Evolutionary conservation across 2,329 filamentous ascomycete genomes (phyloP), one percentile per base, ranked within the genome.

Genomic region (Arthroderma uncinatum): DNA sequence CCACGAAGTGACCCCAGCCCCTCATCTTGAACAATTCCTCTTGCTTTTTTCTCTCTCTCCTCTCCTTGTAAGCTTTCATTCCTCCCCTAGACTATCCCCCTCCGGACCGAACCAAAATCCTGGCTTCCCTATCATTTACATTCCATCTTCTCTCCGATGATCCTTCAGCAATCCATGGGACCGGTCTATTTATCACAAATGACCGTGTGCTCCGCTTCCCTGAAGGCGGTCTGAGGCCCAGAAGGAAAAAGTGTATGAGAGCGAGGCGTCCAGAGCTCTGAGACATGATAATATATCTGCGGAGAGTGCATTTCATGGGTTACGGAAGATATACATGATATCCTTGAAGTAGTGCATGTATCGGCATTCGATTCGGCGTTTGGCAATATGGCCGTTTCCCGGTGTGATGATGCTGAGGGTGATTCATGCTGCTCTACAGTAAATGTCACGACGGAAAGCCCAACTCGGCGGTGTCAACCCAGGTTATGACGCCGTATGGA

Each of bases 61-160:
- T 19, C 9, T n/a, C 9, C 4, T n/a, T n/a, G 34, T 37, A 37
- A 37, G 34, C 9, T 37, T 37, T 37, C 6, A 34, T 6, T 30
- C 9, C 34, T 37, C 47, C 25, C 28, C 23, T 28, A 14, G 25
- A 10, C 47, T 33, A 33, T n/a, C 47, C 28, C 47, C 47, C 14
- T 50, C 47, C 47, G 19, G 47, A 30, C 47, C 47, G 14, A 50
- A 50, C 47, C 47, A 50, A 33, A 50, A 50, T 33, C 25, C 25
- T 50, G 47, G 47, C 23, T 9, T 50, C 16, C 25, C 25, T 50
- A 50, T 50, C 47, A 50, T 50, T 33, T 50, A 50, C 47, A 33
- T 30, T 50, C 25, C 47, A 50, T 33, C 28, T 33, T 19, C 39
- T 50, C 33, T 50, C 47, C 47, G 47, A 30, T 10, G 16, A 50